Base-by-base conservation (phyloP, 441 rosid genomes). In the Erodium texanum region DNA sequence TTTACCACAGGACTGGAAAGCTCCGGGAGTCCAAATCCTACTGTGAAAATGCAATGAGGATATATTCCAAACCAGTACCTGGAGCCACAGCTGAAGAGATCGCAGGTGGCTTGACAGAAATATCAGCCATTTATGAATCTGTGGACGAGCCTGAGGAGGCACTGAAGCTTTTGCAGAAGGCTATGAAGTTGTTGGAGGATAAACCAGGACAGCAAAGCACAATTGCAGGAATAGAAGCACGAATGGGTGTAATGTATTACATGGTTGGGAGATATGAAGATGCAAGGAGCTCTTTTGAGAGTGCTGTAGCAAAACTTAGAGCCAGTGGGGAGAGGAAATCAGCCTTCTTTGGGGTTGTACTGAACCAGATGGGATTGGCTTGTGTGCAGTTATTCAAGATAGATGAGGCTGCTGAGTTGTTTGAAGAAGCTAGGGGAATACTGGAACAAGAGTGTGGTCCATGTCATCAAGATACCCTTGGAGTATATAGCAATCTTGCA, bases 321-420 rank as follows among this genome's bases (percentile, higher is more conserved):
- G 86, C 85, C 18, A 82, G 93, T 11, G 97, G 97, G 22, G 99
- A 94, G 82, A 85, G 88, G 78, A 91, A 89, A 66, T 93, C 99
- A 0, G 92, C 97, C 18, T 91, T 91, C 85, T 89, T 94, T 24
- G 99, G 96, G 32, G 97, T 94, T 66, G 89, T 91, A 62, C 66
- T 94, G 84, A 94, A 94, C 84, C 99, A 94, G 82, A 94, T 94
- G 99, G 99, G 96, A 19, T 81, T 94, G 81, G 89, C 97, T 22
- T 89, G 96, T 72, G 96, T 94, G 15, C 99, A 89, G 74, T 79
- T 94, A 75, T 94, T 94, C 84, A 91, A 94, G 85, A 91, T 94
- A 7, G 95, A 94, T 5, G 97, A 91, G 75, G 97, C 99, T 22
- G 85, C 87, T 15, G 96, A 91, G 73, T 83, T 89, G 74, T 94